Base-by-base conservation (phyloP, 495 filamentous ascomycete genomes). In the Lichina pygmaea region DNA sequence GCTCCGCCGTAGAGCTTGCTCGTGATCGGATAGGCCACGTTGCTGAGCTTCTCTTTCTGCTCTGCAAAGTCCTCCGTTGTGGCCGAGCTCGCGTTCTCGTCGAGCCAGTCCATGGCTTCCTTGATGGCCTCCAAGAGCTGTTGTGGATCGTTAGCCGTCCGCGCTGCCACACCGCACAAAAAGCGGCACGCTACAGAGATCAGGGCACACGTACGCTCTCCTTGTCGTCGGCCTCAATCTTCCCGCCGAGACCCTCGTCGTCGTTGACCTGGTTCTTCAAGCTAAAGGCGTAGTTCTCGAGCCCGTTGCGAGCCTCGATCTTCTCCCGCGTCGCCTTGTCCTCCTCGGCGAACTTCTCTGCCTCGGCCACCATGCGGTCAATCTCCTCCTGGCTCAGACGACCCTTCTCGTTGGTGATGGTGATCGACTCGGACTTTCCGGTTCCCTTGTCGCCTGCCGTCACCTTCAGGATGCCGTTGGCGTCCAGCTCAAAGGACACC, bases 261-360 rank as follows among this genome's bases (percentile, higher is more conserved):
- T 99, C 89, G 60, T 86, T 85, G 64, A 82, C 81, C 70, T 97
- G 89, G 76, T 94, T 94, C 77, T 95, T 95, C 55, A 99, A 66
- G 70, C 70, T 81, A 77, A 93, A 92, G 48, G 81, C 82, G 58
- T 92, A 92, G 71, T 89, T 89, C 73, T 92, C 83, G 49, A 97
- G 79, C 50, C 77, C 77, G 65, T 97, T 95, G 60, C 91, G 76
- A 55, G 89, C 83, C 66, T 84, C 77, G 55, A 97, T 93, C 62
- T 84, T 83, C 63, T 76, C 77, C 57, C 84, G 77, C 55, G 85
- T 89, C 45, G 86, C 86, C 72, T 93, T 93, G 71, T 99, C 89
- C 66, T 99, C 89, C 62, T 91, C 91, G 60, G 86, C 86, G 58
- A 82, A 95, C 65, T 95, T 79, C 75, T 95, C 91, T 40, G 86